Percentiles rank a stretch among this genome's conserved stretches.
These are phyloP conservation scores for Hypoxylon rubiginosum DNA, from an alignment of 2,329 filamentous ascomycete species.

Conservation along the genomic window DNA sequence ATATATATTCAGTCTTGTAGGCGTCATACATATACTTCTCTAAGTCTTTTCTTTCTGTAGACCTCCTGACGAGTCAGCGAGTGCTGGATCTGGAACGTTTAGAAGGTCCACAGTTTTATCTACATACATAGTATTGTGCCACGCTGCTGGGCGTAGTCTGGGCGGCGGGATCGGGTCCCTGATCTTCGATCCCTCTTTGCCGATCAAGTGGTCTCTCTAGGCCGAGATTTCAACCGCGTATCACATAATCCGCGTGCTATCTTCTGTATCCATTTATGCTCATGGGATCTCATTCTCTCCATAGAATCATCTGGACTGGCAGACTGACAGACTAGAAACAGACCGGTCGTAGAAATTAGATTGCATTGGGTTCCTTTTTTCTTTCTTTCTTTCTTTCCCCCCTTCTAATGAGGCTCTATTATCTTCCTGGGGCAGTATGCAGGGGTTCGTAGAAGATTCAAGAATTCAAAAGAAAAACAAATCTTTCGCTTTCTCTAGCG, in stretches of 20 bases:
- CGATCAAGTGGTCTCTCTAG: conserved; percentile 40
- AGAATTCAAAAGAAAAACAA: conserved; percentile 11
- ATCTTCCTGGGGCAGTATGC: conserved; percentile 1
- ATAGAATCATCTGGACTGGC: conserved; percentile 29
- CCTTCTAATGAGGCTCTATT: conserved; percentile 30
- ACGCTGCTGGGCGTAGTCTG: conserved; percentile 29
- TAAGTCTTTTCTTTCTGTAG: neutral
- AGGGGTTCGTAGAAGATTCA: conserved; percentile 26
- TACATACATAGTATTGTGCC: conserved; percentile 29
- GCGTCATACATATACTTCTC: neutral
- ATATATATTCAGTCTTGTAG: neutral
- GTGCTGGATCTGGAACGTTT: conserved; percentile 34
- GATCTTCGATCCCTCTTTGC: conserved; percentile 40
- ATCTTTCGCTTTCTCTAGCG: neutral
- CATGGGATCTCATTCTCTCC: conserved; percentile 7
- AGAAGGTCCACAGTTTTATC: conserved; percentile 31
- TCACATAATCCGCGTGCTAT: conserved; percentile 22
- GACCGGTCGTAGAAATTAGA: conserved; percentile 10
- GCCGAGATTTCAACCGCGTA: conserved; percentile 30
- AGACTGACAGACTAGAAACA: too few relatives aligned
- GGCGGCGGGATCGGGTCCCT: conserved; percentile 19
- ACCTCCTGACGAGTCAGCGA: neutral
- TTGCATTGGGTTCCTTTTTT: neutral
- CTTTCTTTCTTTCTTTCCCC: neutral
- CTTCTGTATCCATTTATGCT: conserved; percentile 4